phyloP scores from a whole-genome alignment of 2,329 filamentous ascomycete species.

The Phoma sp. region DNA sequence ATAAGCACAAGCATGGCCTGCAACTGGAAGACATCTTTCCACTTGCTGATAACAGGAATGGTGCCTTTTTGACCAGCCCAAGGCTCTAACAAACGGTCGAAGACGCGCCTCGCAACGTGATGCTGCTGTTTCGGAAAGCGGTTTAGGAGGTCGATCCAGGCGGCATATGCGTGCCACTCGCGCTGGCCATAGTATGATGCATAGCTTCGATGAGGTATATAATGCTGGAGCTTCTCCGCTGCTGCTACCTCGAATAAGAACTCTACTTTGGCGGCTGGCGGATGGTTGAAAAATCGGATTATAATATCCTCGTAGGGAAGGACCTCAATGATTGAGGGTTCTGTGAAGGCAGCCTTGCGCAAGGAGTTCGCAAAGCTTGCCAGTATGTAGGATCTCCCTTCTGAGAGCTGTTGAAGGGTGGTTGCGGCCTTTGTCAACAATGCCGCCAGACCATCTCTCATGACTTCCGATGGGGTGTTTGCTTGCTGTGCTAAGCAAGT shows the following conservation, averaged over 20 bases:
- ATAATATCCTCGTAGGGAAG: slow-evolving; percentile 50
- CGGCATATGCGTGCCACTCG: slow-evolving; percentile 53
- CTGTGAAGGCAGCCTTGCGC: slow-evolving; percentile 36
- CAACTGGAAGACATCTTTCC: slow-evolving; percentile 57
- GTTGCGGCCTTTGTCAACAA: slow-evolving; percentile 34
- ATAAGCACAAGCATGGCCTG: slow-evolving; percentile 53
- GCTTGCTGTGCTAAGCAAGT: slow-evolving; percentile 19
- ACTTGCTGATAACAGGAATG: slow-evolving; percentile 53
- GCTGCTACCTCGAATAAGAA: slow-evolving; percentile 54
- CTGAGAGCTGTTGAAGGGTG: slow-evolving; percentile 36
- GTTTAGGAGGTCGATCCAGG: slow-evolving; percentile 53
- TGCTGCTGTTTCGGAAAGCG: slow-evolving; percentile 42
- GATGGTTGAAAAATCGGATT: slow-evolving; percentile 47
- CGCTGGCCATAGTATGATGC: slow-evolving; percentile 53
- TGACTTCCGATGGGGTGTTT: not conserved
- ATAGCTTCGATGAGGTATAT: slow-evolving; percentile 45
- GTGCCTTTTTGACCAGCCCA: slow-evolving; percentile 53
- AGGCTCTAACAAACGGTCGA: slow-evolving; percentile 48
- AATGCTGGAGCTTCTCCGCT: slow-evolving; percentile 39
- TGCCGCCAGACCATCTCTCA: slow-evolving; percentile 12
- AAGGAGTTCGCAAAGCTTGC: slow-evolving; percentile 39
- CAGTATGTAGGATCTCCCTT: slow-evolving; percentile 45
- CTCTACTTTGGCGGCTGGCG: slow-evolving; percentile 52
- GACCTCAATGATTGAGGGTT: slow-evolving; percentile 35
- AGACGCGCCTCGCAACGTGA: slow-evolving; percentile 32